Evolutionary conservation across 2,329 filamentous ascomycete genomes (phyloP).

Genomic region (Fusarium pininemorale): DNA sequence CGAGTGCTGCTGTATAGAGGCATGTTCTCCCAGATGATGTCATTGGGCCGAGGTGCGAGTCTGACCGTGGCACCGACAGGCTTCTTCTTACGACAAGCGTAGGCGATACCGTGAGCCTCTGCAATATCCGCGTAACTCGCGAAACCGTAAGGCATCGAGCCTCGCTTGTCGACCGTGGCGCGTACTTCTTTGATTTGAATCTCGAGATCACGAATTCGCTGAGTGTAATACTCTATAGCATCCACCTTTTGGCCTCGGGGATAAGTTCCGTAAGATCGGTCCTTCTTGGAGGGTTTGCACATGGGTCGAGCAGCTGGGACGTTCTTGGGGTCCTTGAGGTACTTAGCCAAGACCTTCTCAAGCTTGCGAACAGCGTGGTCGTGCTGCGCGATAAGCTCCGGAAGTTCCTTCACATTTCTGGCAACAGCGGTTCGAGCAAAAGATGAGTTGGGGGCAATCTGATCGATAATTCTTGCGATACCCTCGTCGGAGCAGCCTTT

Average conservation of each 20-base stretch:
- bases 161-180: slow-evolving; percentile 82
- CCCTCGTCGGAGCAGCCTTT: slow-evolving; percentile 85
- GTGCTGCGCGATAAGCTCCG: slow-evolving; percentile 85
- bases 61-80: slow-evolving; percentile 79
- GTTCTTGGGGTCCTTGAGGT: slow-evolving; percentile 85
- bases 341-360: slow-evolving; percentile 85
- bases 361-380: slow-evolving; percentile 81
- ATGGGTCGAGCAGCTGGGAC: slow-evolving; percentile 80
- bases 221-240: slow-evolving; percentile 91
- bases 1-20: slow-evolving; percentile 74
- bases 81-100: slow-evolving; percentile 80
- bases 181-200: slow-evolving; percentile 85
- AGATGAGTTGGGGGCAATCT: slow-evolving; percentile 79
- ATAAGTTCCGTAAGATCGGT: slow-evolving; percentile 72
- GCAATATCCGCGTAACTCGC: slow-evolving; percentile 90
- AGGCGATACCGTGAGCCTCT: slow-evolving; percentile 89
- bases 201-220: slow-evolving; percentile 85
- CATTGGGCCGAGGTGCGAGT: slow-evolving; percentile 85
- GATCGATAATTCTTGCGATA: slow-evolving; percentile 82
- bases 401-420: slow-evolving; percentile 90
- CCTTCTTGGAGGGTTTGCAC: slow-evolving; percentile 83
- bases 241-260: slow-evolving; percentile 81
- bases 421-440: slow-evolving; percentile 85
- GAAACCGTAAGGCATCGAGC: slow-evolving; percentile 91
- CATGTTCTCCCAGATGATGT: slow-evolving; percentile 97